These are phyloP conservation scores for Cercospora janseana DNA, from an alignment of 2,329 filamentous ascomycete species.

Conservation along the genomic window DNA sequence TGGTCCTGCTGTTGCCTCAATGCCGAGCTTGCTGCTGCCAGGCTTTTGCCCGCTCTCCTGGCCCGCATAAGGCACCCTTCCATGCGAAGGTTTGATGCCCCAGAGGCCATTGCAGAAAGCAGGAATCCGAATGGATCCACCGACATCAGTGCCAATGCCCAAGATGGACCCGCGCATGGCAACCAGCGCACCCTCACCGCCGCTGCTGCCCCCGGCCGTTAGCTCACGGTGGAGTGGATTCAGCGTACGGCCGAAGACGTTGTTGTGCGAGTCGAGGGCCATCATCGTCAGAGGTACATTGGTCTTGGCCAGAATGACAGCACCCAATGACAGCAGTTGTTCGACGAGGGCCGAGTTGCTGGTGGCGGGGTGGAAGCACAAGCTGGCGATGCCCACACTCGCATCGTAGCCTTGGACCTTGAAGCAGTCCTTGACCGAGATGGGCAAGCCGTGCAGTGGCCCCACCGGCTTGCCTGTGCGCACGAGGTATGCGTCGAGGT, in stretches of 20 bases:
- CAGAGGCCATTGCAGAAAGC: slow-evolving; percentile 52
- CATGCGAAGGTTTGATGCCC: slow-evolving; percentile 47
- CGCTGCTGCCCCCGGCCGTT: slow-evolving; percentile 54
- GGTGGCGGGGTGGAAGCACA: slow-evolving; percentile 52
- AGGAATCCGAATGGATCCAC: slow-evolving; percentile 50
- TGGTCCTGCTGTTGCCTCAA: slow-evolving; percentile 48
- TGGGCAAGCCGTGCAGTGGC: slow-evolving; percentile 46
- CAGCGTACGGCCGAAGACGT: slow-evolving; percentile 49
- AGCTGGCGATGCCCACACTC: slow-evolving; percentile 43
- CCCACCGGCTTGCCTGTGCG: slow-evolving; percentile 42
- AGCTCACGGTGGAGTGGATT: slow-evolving; percentile 50
- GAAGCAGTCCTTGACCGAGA: slow-evolving; percentile 41
- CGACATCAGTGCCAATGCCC: slow-evolving; percentile 56
- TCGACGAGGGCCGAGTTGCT: slow-evolving; percentile 51
- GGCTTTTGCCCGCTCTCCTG: slow-evolving; percentile 50
- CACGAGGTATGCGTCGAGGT: slow-evolving; percentile 42
- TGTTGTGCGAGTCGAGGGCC: slow-evolving; percentile 54
- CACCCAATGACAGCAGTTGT: slow-evolving; percentile 47
- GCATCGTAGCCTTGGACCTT: slow-evolving; percentile 39
- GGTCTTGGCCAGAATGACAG: slow-evolving; percentile 53
- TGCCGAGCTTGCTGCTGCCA: slow-evolving; percentile 48
- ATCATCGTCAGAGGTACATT: slow-evolving; percentile 52
- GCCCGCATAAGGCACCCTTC: slow-evolving; percentile 53
- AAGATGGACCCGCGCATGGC: slow-evolving; percentile 50
- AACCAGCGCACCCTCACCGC: slow-evolving; percentile 54